Evolutionary conservation across 805 yeast species (phyloP).

Genomic region (Candida parachauliodes): DNA sequence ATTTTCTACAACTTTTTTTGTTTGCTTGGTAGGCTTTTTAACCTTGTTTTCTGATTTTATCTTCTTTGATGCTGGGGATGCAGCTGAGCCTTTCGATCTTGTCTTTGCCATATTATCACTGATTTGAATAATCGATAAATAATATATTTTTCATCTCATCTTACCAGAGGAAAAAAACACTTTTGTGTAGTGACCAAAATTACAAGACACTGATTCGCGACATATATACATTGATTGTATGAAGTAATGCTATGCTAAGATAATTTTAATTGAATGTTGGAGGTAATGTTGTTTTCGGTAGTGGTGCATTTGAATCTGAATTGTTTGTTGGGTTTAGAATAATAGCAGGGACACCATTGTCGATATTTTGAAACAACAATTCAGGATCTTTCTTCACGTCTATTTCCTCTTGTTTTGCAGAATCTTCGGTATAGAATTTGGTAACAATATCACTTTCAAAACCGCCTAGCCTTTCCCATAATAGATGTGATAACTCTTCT

Average conservation of each 20-base stretch:
- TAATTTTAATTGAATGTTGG: conserved; percentile 17
- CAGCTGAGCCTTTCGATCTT: conserved; percentile 25
- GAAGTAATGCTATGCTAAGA: too few relatives aligned
- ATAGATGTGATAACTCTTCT: conserved; percentile 36
- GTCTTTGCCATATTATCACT: conserved; percentile 28
- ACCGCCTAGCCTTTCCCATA: conserved; percentile 44
- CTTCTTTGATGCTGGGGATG: conserved; percentile 20
- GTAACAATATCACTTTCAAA: conserved; percentile 32
- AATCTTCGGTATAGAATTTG: conserved; percentile 17
- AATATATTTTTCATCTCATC: conserved; percentile 5
- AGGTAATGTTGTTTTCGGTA: conserved; percentile 36
- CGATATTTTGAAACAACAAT: conserved; percentile 33
- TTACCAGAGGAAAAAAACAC: neutral
- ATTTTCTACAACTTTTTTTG: neutral
- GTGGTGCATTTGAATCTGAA: conserved; percentile 11
- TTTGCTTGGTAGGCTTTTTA: conserved; percentile 7
- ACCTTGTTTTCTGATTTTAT: conserved; percentile 23
- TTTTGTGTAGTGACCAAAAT: neutral
- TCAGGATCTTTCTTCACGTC: conserved; percentile 29
- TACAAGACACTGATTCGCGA: too few relatives aligned
- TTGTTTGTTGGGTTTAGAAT: conserved; percentile 31
- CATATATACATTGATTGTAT: too few relatives aligned
- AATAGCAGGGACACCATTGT: conserved; percentile 39
- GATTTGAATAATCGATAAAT: too few relatives aligned
- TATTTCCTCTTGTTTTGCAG: conserved; percentile 4